Evolutionary conservation across 257 asterid species (phyloP), one percentile per base, ranked within the genome.

Genomic region (Verbena officinalis): DNA sequence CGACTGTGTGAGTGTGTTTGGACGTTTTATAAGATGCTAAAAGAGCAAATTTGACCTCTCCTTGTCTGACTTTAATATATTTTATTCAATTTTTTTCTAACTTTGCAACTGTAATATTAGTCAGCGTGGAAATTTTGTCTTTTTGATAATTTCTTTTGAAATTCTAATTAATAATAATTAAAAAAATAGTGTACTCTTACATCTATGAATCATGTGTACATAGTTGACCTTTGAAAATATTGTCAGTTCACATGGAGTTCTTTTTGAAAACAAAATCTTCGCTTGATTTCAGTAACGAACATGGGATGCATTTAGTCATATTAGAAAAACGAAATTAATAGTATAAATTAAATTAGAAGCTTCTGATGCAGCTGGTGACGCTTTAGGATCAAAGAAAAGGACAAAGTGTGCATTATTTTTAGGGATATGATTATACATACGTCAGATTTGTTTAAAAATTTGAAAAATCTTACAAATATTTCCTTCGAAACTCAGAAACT

Each of bases 141-240:
- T 30, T 12, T 61, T 24, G 22, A 12, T 49, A 53, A 44, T 69
- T 44, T 75, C n/a, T 6, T 36, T 45, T 65, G 59, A 75, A 70
- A 45, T 45, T 53, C 24, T 69, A 5, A 13, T 42, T 40, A 2
- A 33, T 22, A 14, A 15, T n/a, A 2, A 2, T 27, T 27, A 27
- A 49, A 33, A 9, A 33, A 27, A 24, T 5, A 23, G 14, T 4
- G 40, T 1, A 36, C 7, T 16, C 14, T 0, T 43, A 14, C 72
- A 38, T 48, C 42, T 55, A 51, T 23, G 6, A 23, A 44, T 54
- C 67, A 70, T 60, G 70, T 45, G 36, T 23, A 9, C 8, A 64
- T 42, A 56, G 80, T 66, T 75, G 77, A 70, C 74, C 60, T 65
- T 75, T 71, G 73, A 64, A 52, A 42, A 22, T 50, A 21, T 48